Percentiles rank a stretch among this genome's conserved stretches.
Evolutionary conservation across 257 asterid genomes (phyloP).

Genomic region (Solanum pinnatisectum): DNA sequence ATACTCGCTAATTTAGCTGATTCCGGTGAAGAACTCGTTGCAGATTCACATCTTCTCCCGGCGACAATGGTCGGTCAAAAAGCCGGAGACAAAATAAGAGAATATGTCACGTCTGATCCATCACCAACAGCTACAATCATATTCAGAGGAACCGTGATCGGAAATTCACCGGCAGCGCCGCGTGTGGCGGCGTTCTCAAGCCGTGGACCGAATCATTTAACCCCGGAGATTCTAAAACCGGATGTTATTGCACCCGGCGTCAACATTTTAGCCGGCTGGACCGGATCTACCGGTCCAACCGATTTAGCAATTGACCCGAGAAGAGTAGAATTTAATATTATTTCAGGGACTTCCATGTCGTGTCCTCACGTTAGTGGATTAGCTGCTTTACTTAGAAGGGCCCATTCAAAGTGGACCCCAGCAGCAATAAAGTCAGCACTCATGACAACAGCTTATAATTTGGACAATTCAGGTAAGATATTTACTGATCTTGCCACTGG

Average conservation of each 20-base stretch:
- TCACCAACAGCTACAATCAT: conserved; percentile 66
- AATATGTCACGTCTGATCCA: conserved; percentile 45
- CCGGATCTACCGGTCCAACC: conserved; percentile 61
- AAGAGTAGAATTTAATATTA: conserved; percentile 71
- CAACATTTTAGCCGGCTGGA: conserved; percentile 92
- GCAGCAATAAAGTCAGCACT: conserved; percentile 86
- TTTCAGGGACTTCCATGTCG: conserved; percentile 92
- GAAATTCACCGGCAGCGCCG: conserved; percentile 66
- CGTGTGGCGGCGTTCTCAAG: conserved; percentile 87
- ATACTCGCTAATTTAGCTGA: conserved; percentile 71
- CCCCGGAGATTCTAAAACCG: conserved; percentile 83
- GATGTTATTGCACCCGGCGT: conserved; percentile 93
- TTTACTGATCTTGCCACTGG: conserved; percentile 85
- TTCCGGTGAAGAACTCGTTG: conserved; percentile 83
- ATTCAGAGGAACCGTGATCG: conserved; percentile 68
- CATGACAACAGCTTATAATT: conserved; percentile 66
- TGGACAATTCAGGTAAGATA: conserved; percentile 52
- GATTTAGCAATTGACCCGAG: conserved; percentile 57
- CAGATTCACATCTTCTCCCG: conserved; percentile 83
- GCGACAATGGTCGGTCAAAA: conserved; percentile 81
- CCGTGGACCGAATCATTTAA: conserved; percentile 82
- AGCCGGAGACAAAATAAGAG: conserved; percentile 64
- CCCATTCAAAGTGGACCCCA: conserved; percentile 66
- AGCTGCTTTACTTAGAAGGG: conserved; percentile 63
- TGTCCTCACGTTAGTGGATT: conserved; percentile 96